These are phyloP conservation scores for Cyclaneusma minus DNA, from an alignment of 2,329 filamentous ascomycete genomes.

Conservation along the genomic window DNA sequence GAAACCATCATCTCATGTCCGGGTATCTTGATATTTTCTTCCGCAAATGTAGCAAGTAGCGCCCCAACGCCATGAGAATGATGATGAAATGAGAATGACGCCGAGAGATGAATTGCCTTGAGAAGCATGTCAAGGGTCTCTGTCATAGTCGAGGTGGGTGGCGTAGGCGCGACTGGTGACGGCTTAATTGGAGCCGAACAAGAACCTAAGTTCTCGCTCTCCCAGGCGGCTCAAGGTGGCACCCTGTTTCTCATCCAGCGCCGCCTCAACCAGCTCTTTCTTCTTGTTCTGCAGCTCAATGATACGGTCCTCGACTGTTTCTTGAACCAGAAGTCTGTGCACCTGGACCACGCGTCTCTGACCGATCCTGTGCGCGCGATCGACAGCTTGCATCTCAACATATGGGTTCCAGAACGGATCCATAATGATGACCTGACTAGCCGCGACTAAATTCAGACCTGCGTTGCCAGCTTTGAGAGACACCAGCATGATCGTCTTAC, in stretches of 20 bases:
- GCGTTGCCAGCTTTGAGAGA: conserved; percentile 72
- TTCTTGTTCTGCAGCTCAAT: conserved; percentile 66
- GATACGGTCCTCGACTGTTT: conserved; percentile 81
- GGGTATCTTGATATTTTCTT: too few species aligned
- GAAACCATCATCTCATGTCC: too few species aligned
- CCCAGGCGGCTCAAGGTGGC: conserved; percentile 52
- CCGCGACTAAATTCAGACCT: conserved; percentile 71
- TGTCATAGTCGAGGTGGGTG: too few species aligned
- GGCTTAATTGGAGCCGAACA: too few species aligned
- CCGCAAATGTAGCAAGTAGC: too few species aligned
- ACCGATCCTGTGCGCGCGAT: conserved; percentile 78
- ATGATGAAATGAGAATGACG: too few species aligned
- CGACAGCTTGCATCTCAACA: conserved; percentile 83
- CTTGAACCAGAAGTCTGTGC: conserved; percentile 60
- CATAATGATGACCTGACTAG: conserved; percentile 75
- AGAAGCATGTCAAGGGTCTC: too few species aligned
- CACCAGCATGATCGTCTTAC: conserved; percentile 56
- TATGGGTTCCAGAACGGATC: conserved; percentile 94
- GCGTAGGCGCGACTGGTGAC: too few species aligned
- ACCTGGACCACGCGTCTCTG: conserved; percentile 61
- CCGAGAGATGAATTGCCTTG: too few species aligned
- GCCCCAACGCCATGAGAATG: too few species aligned
- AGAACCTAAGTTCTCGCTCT: conserved; percentile 49
- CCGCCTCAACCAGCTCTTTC: conserved; percentile 58
- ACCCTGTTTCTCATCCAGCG: conserved; percentile 61